These are phyloP conservation scores for Leccinellum albellum DNA, from an alignment of 768 basidiomycete genomes.

Conservation along the genomic window DNA sequence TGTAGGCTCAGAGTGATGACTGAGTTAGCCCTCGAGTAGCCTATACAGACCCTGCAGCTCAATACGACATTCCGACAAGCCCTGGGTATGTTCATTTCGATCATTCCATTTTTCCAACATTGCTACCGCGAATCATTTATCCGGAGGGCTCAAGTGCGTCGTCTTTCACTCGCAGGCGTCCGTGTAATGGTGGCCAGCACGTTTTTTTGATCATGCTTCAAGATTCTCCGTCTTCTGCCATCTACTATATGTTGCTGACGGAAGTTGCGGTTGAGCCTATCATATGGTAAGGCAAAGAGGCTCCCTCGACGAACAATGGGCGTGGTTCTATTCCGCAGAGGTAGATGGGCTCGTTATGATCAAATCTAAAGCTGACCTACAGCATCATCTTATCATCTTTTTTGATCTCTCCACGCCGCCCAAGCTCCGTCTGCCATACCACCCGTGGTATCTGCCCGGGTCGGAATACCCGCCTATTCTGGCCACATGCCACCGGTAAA, in stretches of 20 bases:
- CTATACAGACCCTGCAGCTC: too few relatives aligned
- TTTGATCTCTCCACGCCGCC: conserved; percentile 17
- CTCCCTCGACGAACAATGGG: not conserved
- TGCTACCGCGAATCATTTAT: too few relatives aligned
- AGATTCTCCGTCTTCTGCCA: not conserved
- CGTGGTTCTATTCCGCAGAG: conserved; percentile 23
- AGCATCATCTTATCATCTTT: conserved; percentile 26
- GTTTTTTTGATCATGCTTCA: conserved; percentile 1
- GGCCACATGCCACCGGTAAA: not conserved
- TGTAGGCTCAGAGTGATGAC: too few relatives aligned
- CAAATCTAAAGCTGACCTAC: conserved; percentile 7
- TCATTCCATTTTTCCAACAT: too few relatives aligned
- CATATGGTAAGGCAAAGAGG: conserved; percentile 5
- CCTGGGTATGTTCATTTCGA: too few relatives aligned
- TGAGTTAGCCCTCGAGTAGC: too few relatives aligned
- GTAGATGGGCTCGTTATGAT: conserved; percentile 8
- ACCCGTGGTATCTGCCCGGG: not conserved
- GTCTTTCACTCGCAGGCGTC: conserved; percentile 1
- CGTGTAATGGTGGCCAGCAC: conserved; percentile 3
- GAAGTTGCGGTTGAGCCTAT: conserved; percentile 1
- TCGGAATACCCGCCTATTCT: not conserved
- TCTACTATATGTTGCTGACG: not conserved
- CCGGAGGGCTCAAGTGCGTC: not conserved
- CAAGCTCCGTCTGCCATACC: conserved; percentile 14
- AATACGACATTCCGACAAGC: too few relatives aligned